phyloP scores from a whole-genome alignment of 148 eudicot species.

The Pouteria glomerata region DNA sequence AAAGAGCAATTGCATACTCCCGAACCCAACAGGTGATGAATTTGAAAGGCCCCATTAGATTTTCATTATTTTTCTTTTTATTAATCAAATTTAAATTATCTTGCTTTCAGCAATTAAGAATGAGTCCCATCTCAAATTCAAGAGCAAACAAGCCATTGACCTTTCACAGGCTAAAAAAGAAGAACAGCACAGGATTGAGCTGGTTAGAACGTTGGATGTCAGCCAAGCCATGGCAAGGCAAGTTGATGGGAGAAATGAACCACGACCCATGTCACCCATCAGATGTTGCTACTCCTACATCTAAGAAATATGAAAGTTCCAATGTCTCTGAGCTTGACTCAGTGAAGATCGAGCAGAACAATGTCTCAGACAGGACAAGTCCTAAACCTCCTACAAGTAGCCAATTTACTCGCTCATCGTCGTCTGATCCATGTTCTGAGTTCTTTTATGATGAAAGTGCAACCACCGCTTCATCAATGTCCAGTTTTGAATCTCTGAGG shows the following conservation, averaged over 20 bases:
- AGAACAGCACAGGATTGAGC: conserved; percentile 37
- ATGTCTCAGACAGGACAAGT: conserved; percentile 28
- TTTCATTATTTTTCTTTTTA: neutral
- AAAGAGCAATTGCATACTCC: conserved; percentile 67
- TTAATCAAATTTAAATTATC: neutral
- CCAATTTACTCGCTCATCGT: conserved; percentile 28
- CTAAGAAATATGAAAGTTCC: conserved; percentile 28
- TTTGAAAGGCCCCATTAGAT: neutral
- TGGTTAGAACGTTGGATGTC: conserved; percentile 92
- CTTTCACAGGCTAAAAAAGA: conserved; percentile 27
- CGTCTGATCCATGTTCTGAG: conserved; percentile 40
- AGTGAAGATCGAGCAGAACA: conserved; percentile 27
- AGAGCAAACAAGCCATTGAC: conserved; percentile 25
- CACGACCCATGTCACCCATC: conserved; percentile 36
- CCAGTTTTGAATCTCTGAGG: conserved; percentile 41
- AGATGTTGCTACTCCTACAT: conserved; percentile 26
- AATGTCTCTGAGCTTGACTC: conserved; percentile 31
- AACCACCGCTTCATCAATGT: conserved; percentile 46
- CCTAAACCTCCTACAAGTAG: conserved; percentile 34
- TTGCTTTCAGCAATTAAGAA: conserved; percentile 43
- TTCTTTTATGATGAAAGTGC: conserved; percentile 45
- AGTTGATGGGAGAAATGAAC: conserved; percentile 37
- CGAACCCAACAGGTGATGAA: conserved; percentile 49
- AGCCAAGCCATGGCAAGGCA: conserved; percentile 63
- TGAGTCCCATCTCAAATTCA: conserved; percentile 33